A percentile compares a stretch with the other conserved stretches of the same genome.
Conservation (phyloP, 176 grass and related monocot genomes). For the Ensete glaucum region DNA sequence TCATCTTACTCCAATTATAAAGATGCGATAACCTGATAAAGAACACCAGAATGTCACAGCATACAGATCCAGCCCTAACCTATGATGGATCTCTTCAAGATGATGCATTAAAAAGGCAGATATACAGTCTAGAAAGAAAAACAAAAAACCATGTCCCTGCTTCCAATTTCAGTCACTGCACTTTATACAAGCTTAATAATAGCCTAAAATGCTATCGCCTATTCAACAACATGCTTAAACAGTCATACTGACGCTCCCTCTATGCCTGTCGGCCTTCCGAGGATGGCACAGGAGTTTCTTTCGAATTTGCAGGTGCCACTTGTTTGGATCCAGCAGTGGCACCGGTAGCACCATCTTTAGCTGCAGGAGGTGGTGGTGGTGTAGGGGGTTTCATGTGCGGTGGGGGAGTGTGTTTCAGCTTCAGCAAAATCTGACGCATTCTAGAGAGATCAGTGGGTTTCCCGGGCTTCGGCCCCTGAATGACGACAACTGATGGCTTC, state of each 20-base stretch:
- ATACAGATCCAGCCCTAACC: too few species aligned
- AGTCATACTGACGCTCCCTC: neutral
- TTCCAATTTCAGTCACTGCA: too few species aligned
- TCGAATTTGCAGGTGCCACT: neutral
- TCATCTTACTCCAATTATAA: too few species aligned
- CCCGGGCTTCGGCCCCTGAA: slow-evolving; percentile 85
- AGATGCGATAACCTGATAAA: too few species aligned
- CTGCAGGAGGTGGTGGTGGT: slow-evolving; percentile 31
- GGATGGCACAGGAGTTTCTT: neutral
- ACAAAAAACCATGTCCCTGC: too few species aligned
- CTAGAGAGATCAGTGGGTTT: slow-evolving; percentile 81
- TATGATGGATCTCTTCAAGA: too few species aligned
- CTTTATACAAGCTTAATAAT: too few species aligned
- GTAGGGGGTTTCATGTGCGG: slow-evolving; percentile 58
- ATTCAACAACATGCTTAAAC: neutral
- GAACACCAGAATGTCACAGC: too few species aligned
- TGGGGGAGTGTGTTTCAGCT: slow-evolving; percentile 73
- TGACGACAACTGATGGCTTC: slow-evolving; percentile 65
- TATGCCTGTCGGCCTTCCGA: neutral
- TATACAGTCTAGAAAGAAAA: too few species aligned
- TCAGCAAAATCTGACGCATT: slow-evolving; percentile 76
- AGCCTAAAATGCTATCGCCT: too few species aligned
- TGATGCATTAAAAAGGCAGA: too few species aligned
- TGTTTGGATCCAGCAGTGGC: slow-evolving; percentile 24
- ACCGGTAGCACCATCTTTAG: neutral